Percentiles rank a stretch among this genome's conserved stretches.
phyloP scores from a whole-genome alignment of 2,329 filamentous ascomycete species.

The Zasmidium citrigriseum region DNA sequence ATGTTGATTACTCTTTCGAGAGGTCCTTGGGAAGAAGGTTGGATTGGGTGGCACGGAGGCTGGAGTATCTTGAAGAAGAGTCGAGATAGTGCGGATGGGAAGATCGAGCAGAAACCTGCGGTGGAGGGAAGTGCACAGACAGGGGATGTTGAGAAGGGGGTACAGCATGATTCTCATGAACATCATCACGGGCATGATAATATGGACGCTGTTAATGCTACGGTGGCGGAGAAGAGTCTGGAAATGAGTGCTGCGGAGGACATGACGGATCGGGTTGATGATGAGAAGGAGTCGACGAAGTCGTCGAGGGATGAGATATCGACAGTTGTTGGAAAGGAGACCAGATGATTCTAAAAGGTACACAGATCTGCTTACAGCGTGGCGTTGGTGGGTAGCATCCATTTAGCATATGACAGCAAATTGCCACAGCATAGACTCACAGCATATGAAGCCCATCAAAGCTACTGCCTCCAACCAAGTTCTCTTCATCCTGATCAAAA shows the following conservation, averaged over 20 bases:
- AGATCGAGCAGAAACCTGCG: conserved; percentile 22
- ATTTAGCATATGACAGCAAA: too few species aligned
- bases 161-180: conserved; percentile 18
- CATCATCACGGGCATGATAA: conserved; percentile 26
- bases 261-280: conserved; percentile 8
- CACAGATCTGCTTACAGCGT: background rate
- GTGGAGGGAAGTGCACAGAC: conserved; percentile 21
- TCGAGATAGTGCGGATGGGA: conserved; percentile 41
- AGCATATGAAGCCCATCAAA: too few species aligned
- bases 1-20: conserved; percentile 44
- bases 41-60: conserved; percentile 63
- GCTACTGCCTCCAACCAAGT: too few species aligned
- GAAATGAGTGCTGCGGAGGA: conserved; percentile 32
- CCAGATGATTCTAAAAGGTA: background rate
- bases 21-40: conserved; percentile 59
- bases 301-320: conserved; percentile 4
- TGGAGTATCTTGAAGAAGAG: conserved; percentile 51
- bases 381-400: background rate
- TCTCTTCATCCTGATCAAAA: conserved; percentile 25
- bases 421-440: too few species aligned
- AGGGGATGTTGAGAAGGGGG: conserved; percentile 35
- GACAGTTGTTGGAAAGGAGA: conserved; percentile 1
- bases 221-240: conserved; percentile 28
- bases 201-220: conserved; percentile 28
- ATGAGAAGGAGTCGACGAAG: conserved; percentile 4